Evolutionary conservation across 495 filamentous ascomycete genomes (phyloP).

Genomic region (Neurospora sp.): DNA sequence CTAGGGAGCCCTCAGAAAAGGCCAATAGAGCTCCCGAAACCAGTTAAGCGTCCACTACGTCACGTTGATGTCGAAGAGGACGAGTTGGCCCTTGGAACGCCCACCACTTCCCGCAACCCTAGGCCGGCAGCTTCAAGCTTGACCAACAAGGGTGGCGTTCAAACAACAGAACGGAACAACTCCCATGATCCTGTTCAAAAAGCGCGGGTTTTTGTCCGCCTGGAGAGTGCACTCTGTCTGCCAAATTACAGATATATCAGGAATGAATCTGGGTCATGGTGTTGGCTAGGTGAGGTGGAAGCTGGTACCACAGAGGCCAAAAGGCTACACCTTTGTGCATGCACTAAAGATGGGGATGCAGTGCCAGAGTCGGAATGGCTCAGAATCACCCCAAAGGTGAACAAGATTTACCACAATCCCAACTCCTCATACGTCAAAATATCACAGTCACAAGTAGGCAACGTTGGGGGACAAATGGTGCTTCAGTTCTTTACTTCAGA

Average conservation of each 20-base stretch:
- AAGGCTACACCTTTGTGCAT: too few species aligned
- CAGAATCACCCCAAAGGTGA: constrained; percentile 6
- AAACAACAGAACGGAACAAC: constrained; percentile 1
- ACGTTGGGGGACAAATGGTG: background rate
- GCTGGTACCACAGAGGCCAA: too few species aligned
- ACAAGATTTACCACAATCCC: background rate
- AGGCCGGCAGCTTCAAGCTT: background rate
- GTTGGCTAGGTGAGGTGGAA: too few species aligned
- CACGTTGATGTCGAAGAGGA: constrained; percentile 1
- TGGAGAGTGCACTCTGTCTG: constrained; percentile 8
- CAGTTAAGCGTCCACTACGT: background rate
- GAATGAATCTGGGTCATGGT: too few species aligned
- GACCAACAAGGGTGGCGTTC: background rate
- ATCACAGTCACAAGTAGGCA: background rate
- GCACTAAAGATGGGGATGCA: too few species aligned
- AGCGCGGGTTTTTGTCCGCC: background rate
- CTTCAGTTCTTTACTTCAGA: background rate
- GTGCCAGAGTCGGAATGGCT: constrained; percentile 8
- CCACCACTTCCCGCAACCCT: background rate
- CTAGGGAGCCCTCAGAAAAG: background rate
- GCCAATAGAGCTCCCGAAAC: background rate
- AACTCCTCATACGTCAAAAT: background rate
- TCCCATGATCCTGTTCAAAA: background rate
- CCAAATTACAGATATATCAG: constrained; percentile 4
- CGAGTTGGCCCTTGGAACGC: background rate